Conservation (phyloP, 257 asterid species). For the Salvia miltiorrhiza region DNA sequence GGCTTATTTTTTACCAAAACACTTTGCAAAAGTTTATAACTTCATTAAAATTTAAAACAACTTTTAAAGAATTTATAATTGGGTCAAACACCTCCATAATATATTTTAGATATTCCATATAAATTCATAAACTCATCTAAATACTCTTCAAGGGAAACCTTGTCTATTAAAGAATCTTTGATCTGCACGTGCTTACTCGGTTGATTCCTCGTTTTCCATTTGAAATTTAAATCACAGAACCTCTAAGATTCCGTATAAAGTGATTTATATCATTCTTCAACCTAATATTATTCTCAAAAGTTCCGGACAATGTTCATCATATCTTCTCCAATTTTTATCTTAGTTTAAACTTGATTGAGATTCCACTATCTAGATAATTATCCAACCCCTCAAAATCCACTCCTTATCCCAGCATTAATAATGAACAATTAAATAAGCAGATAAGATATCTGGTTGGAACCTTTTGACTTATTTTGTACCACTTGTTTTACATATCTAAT, state of each 20-base stretch:
- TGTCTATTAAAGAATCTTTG: too few relatives aligned
- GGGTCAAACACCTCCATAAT: too few relatives aligned
- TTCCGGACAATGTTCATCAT: slow-evolving; percentile 19
- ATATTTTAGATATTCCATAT: too few relatives aligned
- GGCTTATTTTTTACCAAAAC: too few relatives aligned
- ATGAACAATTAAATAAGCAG: background rate
- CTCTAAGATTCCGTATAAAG: background rate
- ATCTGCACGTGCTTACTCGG: background rate
- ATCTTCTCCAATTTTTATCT: slow-evolving; percentile 10
- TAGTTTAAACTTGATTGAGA: background rate
- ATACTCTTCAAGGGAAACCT: too few relatives aligned
- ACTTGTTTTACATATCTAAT: background rate
- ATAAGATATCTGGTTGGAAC: slow-evolving; percentile 22
- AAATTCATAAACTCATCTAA: too few relatives aligned
- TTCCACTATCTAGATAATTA: slow-evolving; percentile 23
- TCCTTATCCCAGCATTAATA: slow-evolving; percentile 9
- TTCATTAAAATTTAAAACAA: too few relatives aligned
- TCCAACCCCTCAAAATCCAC: background rate
- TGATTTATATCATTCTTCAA: slow-evolving; percentile 2
- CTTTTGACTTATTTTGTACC: slow-evolving; percentile 21
- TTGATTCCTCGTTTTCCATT: background rate
- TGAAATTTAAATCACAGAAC: background rate
- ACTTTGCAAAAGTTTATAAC: too few relatives aligned
- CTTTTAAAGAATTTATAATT: too few relatives aligned
- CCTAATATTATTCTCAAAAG: slow-evolving; percentile 15